Evolutionary conservation across 768 basidiomycete species (phyloP), one percentile per base, ranked within the genome.

Genomic region (Pholiota molesta): DNA sequence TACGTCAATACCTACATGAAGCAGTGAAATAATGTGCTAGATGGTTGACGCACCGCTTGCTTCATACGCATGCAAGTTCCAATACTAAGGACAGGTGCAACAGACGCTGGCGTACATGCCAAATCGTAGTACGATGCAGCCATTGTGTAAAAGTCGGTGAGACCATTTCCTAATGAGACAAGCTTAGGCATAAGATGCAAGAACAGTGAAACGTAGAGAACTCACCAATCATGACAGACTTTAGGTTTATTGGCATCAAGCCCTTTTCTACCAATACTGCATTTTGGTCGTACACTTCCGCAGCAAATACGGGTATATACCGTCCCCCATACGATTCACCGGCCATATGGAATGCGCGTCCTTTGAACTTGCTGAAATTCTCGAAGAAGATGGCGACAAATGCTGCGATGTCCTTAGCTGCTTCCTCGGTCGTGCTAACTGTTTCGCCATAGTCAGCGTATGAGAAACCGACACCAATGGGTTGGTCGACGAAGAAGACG

Each of bases 291-390:
- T 87, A 83, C 17, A 94, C 86, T 52, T 88, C 87, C 10, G 90
- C 81, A 0, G 91, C 92, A 63, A 94, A 94, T 1, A 90, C 77
- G 0, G 88, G 90, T 1, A 91, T 77, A 67, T 91, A 90, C 9
- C 86, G 83, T 11, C 89, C 88, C 0, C 84, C 91, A 66, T 92
- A 94, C 0, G 89, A 92, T 74, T 94, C 92, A n/a, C 92, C 87
- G 0, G 85, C 79, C 79, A 89, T 81, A 63, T 89, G 87, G 72
- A 89, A 86, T 0, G 78, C 69, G 3, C 89, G 76, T 1, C 89
- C 88, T 66, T 89, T 86, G 78, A 91, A 91, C 66, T 87, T 78
- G 59, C 72, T 79, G 68, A 93, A 93, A 62, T 86, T 81, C 66
- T 91, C 88, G 52, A 91, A 91, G 74, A 91, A 91, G 56, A 92